These are phyloP conservation scores for Leptographium wingfieldii DNA, from an alignment of 2,329 filamentous ascomycete species.

Conservation along the genomic window DNA sequence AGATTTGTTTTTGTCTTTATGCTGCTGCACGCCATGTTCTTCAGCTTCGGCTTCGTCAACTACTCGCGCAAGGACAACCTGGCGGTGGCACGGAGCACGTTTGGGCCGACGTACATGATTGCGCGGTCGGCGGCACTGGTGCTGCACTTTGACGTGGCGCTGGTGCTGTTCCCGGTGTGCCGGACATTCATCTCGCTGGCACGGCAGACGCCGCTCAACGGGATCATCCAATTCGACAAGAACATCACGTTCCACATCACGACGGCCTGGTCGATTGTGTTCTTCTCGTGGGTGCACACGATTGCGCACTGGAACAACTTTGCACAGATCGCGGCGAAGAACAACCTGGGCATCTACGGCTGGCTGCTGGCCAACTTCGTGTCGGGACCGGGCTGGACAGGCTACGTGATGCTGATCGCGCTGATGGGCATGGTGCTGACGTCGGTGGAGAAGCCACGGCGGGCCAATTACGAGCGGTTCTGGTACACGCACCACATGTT, in stretches of 20 bases:
- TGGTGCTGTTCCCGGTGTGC: constrained; percentile 73
- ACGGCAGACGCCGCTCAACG: constrained; percentile 69
- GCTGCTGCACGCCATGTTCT: constrained; percentile 61
- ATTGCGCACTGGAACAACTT: constrained; percentile 84
- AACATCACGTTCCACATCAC: constrained; percentile 82
- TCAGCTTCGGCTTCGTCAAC: constrained; percentile 68
- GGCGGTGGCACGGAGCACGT: constrained; percentile 49
- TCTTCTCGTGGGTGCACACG: constrained; percentile 78
- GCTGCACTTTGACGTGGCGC: constrained; percentile 68
- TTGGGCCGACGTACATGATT: constrained; percentile 65
- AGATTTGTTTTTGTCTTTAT: constrained; percentile 70
- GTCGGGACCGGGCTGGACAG: constrained; percentile 73
- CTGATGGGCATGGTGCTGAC: constrained; percentile 70
- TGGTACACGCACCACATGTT: constrained; percentile 89
- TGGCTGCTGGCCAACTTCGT: constrained; percentile 66
- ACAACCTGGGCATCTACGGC: constrained; percentile 65
- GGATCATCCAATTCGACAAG: constrained; percentile 80
- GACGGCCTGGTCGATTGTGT: constrained; percentile 77
- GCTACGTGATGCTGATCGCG: constrained; percentile 70
- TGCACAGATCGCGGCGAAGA: constrained; percentile 60
- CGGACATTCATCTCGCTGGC: constrained; percentile 71
- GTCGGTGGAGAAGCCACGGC: constrained; percentile 62
- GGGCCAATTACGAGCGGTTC: constrained; percentile 78
- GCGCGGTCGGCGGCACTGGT: constrained; percentile 63
- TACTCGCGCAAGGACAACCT: constrained; percentile 69